These are phyloP conservation scores for Chlamydomonas sphaeroides DNA, from an alignment of 139 green algal genomes.

Conservation along the genomic window DNA sequence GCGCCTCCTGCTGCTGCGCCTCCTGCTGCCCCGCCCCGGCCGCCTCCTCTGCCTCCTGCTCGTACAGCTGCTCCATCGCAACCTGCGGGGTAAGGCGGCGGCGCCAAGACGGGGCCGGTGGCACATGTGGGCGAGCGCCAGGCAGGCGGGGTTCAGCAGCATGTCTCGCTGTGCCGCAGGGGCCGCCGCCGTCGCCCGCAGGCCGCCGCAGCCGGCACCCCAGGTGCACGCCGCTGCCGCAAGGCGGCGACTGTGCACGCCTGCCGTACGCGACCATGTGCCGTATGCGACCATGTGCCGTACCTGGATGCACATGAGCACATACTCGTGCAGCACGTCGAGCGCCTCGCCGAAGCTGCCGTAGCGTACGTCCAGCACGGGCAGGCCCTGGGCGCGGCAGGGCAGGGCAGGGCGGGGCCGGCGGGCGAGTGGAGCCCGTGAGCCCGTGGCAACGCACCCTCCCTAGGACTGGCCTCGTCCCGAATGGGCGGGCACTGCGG, in stretches of 20 bases:
- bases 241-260: no score
- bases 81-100: neutral
- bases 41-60: neutral
- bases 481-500: no score
- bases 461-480: no score
- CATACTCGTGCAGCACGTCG: conserved; percentile 80
- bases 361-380: conserved; percentile 65
- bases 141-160: no score
- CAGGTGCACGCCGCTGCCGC: no score
- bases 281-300: neutral
- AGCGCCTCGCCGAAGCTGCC: conserved; percentile 62
- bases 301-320: conserved; percentile 76
- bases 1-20: no score
- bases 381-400: conserved; percentile 52
- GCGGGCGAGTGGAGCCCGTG: neutral
- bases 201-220: no score
- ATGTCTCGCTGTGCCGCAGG: no score
- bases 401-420: no score
- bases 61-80: conserved; percentile 32
- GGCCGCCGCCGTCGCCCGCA: no score
- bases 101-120: neutral
- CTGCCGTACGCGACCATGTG: no score
- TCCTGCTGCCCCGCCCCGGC: no score
- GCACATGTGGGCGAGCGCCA: neutral
- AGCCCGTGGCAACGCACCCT: neutral